Evolutionary conservation across 2,329 filamentous ascomycete genomes (phyloP), one percentile per base, ranked within the genome.

Genomic region (Fusarium citri): DNA sequence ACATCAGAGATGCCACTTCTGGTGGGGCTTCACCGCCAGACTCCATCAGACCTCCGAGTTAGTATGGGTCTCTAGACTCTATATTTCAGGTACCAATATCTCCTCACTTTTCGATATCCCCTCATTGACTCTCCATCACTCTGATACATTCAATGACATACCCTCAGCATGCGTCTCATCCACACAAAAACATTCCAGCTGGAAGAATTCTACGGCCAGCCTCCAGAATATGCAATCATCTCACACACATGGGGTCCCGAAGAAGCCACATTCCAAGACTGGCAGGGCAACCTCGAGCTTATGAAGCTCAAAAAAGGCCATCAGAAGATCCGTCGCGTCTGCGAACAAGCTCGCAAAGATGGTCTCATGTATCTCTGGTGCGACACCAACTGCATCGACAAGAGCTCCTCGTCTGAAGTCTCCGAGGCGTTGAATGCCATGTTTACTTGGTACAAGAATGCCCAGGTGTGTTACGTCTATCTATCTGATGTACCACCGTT

Each of bases 241-340:
- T 78, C 77, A 16, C 77, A 79, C 63, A 77, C 75, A n/a, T 77
- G 76, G 72, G 72, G 64, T 12, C 40, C 66, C 4, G 76, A 77
- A 6, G 77, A 79, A 49, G 72, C 77, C 31, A 72, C 66, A 7
- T 69, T 71, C 43, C 69, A 72, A 23, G 66, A 74, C 57, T 59
- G 74, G 61, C 55, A 51, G 12, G 50, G 68, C 8, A 66, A 66
- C 20, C 55, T 66, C 9, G 63, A 66, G 48, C 41, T 66, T 22
- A 66, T 66, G 55, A 43, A 67, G 46, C 64, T 62, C 34, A 66
- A 48, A 12, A 66, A 66, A 9, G 64, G 64, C 0, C 63, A 66
- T 3, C 64, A 66, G 20, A 66, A 66, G 62, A 66, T 66, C 22
- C 49, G 56, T 0, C 64, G 62, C 7, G 62, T 61, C 15, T 66